These are phyloP conservation scores for Mycena capillaripes DNA, from an alignment of 768 basidiomycete species.

Conservation along the genomic window DNA sequence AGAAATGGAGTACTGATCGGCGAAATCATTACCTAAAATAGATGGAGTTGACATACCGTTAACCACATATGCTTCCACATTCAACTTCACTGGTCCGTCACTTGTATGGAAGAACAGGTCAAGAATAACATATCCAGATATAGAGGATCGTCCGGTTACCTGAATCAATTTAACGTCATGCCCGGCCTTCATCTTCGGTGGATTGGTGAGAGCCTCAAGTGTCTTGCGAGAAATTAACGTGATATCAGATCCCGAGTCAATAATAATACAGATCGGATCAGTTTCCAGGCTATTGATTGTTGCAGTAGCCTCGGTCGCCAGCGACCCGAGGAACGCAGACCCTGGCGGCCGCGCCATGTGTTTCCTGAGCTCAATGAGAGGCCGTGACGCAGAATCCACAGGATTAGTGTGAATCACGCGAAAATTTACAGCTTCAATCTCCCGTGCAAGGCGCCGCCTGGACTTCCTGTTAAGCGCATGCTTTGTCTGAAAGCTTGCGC, in stretches of 20 bases:
- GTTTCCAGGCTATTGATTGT: too few species aligned
- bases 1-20: constrained; percentile 50
- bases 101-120: neutral
- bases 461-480: too few species aligned
- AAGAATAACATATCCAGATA: neutral
- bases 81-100: neutral
- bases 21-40: constrained; percentile 50
- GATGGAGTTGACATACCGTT: constrained; percentile 35
- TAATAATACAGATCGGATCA: too few species aligned
- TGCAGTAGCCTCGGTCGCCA: constrained; percentile 33
- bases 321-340: constrained; percentile 48
- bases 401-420: too few species aligned
- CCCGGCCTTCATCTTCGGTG: constrained; percentile 41
- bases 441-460: too few species aligned
- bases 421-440: too few species aligned
- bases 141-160: constrained; percentile 22
- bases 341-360: constrained; percentile 45
- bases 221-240: too few species aligned
- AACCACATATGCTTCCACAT: neutral
- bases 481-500: too few species aligned
- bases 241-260: too few species aligned
- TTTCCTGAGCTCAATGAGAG: constrained; percentile 36
- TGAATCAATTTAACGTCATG: constrained; percentile 26
- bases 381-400: too few species aligned
- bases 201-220: neutral